phyloP scores from a whole-genome alignment of 139 green algal genomes.

The Micractinium conductrix region DNA sequence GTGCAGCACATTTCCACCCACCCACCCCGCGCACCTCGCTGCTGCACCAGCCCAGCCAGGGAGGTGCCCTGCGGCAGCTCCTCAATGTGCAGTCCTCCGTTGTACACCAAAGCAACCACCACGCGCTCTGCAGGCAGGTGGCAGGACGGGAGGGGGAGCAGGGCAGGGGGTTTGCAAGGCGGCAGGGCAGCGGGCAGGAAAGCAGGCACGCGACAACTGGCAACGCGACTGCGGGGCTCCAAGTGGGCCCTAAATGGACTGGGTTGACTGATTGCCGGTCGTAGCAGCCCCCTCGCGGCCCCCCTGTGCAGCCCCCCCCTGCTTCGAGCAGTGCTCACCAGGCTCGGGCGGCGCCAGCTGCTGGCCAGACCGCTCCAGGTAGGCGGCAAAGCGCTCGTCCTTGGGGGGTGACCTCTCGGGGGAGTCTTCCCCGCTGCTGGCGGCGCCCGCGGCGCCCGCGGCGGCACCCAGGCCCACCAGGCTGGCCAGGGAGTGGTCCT shows the following conservation, averaged over 20 bases:
- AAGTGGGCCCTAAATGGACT: neutral
- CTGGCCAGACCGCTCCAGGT: conserved; percentile 38
- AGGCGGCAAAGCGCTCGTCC: conserved; percentile 36
- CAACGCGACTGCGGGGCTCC: neutral
- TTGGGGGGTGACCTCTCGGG: neutral
- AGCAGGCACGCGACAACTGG: neutral
- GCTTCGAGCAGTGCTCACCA: too few species aligned
- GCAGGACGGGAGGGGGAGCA: neutral
- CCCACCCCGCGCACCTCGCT: neutral
- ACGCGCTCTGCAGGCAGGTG: conserved; percentile 6
- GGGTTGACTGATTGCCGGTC: neutral
- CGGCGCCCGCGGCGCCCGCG: neutral
- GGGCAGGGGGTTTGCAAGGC: too few species aligned
- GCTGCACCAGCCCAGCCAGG: conserved; percentile 3
- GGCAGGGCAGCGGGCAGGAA: neutral
- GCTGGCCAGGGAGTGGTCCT: conserved; percentile 38
- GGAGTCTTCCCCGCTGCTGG: neutral
- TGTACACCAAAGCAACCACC: conserved; percentile 24
- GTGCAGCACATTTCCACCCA: too few species aligned
- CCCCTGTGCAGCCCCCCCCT: neutral
- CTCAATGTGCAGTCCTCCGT: conserved; percentile 17
- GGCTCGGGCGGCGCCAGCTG: conserved; percentile 6
- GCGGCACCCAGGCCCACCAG: neutral
- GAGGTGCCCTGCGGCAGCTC: conserved; percentile 29
- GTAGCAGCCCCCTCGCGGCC: neutral